Evolutionary conservation across 768 basidiomycete genomes (phyloP), one percentile per base, ranked within the genome.

Genomic region (Boletus subcaerulescens): DNA sequence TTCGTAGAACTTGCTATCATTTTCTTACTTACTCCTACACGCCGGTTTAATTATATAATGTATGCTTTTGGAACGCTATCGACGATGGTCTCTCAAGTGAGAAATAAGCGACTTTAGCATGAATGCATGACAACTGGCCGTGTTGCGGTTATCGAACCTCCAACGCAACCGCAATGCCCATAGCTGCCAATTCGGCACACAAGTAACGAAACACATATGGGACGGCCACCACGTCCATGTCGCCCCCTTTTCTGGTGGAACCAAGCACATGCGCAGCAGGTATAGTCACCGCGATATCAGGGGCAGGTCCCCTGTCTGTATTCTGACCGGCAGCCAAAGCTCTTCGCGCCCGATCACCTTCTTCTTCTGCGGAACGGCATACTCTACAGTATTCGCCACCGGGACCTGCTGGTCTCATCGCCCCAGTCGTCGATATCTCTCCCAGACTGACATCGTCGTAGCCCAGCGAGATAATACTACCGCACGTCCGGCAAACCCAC

Each of bases 401-500:
- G 9, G 89, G 87, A 24, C 89, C 88, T 9, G 83, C 77, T 33
- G 84, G 76, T 57, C 79, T 86, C 44, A 83, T 70, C 31, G 73
- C 71, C 52, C 76, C 79, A 22, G 79, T 75, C 13, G 74, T 65
- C 50, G 80, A 76, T 51, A 75, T 76, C 70, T 86, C 85, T 52
- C 91, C 88, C 18, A 91, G 76, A 56, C 77, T 82, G 66, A 87
- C 77, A 68, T 97, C 92, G 58, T 98, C 95, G 72, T 96, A 98
- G 22, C 97, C 97, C 50, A 99, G 79, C 10, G 95, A 94, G 63
- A 98, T 91, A 50, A 99, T 79, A 67, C 91, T 94, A 17, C 97
- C 97, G 68, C 97, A 99, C 3, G 87, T 89, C 50, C 97, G 83
- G 73, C 97, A 99, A 12, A 98, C 95, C 97, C 97, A 99, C 4